Evolutionary conservation across 2,329 filamentous ascomycete genomes (phyloP), one percentile per base, ranked within the genome.

Genomic region (Metarhizium anisopliae): DNA sequence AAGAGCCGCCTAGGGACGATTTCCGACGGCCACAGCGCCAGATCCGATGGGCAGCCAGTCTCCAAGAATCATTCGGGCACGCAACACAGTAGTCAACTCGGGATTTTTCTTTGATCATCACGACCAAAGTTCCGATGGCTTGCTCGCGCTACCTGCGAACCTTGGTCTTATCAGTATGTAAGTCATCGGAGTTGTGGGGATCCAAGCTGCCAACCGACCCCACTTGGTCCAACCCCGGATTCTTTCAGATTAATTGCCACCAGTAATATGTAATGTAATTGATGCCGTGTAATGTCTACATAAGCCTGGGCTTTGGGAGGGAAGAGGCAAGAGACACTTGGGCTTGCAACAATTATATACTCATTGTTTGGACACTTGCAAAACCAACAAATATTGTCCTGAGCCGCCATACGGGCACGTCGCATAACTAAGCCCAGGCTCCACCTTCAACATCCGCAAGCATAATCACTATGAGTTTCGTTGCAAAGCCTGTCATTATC

Each of bases 401-500:
- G 25, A 25, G 25, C 25, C 25, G 25, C 25, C 25, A 25, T 25
- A 25, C 25, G 25, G 25, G 25, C 25, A 3, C 25, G 25, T 25
- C 25, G 25, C 3, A 25, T 25, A 4, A 29, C 16, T 13, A 3
- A 52, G 10, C 32, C 32, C 8, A 11, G 42, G 6, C n/a, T 45
- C 11, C 42, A 45, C 52, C 50, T 52, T 1, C 35, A 40, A 16
- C 18, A 11, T 14, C 25, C 42, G 14, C 32, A 38, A 29, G 18
- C 18, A 54, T 14, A 18, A 40, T 20, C 50, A 45, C 8, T 18
- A 61, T 61, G 59, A 45, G 50, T 11, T 32, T 49, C 11, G 29
- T 53, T 2, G 45, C 30, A 25, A 60, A 66, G 50, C 67, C 66
- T 29, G 66, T 73, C 38, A 56, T 73, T 49, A 72, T 73, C 54